phyloP scores from a whole-genome alignment of 345 rosid genomes.

The Eucalyptus regnans region DNA sequence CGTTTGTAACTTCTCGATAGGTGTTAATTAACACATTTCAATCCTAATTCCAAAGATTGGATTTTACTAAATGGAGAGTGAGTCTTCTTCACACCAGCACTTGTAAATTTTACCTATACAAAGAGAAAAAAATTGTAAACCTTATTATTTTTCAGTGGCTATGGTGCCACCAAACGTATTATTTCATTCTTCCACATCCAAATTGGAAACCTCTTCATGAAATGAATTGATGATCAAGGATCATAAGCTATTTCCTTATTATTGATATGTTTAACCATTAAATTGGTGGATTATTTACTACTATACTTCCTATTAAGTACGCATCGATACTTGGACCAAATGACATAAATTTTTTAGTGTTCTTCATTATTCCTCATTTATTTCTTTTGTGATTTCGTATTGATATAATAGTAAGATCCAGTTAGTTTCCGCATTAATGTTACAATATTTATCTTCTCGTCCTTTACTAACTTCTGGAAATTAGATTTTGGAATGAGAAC shows the following conservation, averaged over 20 bases:
- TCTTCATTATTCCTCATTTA: accelerated
- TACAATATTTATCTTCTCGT: too few species aligned
- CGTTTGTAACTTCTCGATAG: accelerated
- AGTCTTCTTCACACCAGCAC: accelerated
- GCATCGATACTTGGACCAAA: accelerated
- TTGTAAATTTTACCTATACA: too few species aligned
- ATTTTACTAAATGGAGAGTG: too few species aligned
- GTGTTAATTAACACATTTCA: neutral
- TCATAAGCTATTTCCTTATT: too few species aligned
- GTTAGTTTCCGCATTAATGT: accelerated
- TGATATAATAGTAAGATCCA: accelerated
- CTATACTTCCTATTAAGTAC: accelerated
- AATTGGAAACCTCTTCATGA: accelerated
- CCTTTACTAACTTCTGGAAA: neutral
- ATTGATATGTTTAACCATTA: too few species aligned
- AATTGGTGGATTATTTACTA: too few species aligned
- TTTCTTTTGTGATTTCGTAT: too few species aligned
- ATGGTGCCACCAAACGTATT: accelerated
- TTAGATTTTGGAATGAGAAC: neutral
- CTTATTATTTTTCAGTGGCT: too few species aligned
- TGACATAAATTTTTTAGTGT: accelerated
- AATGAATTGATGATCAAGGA: too few species aligned
- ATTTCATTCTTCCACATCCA: too few species aligned
- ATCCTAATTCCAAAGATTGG: neutral
- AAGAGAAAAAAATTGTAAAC: too few species aligned